These are phyloP conservation scores for Pseudozyma tsukubaensis DNA, from an alignment of 1,284 basidiomycete genomes.

Conservation along the genomic window DNA sequence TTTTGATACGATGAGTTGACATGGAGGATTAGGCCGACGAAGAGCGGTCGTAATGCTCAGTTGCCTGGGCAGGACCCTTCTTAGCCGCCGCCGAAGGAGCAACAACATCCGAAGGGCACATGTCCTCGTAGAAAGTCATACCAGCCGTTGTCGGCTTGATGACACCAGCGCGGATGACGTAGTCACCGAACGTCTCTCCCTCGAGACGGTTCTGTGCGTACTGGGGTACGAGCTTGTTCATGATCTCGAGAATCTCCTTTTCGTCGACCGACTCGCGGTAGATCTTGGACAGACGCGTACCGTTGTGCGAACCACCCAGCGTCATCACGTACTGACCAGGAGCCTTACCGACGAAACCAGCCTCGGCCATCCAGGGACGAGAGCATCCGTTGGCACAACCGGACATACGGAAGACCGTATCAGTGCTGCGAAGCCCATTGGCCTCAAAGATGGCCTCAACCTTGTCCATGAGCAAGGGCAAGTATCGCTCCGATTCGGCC, in stretches of 20 bases:
- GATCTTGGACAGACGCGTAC: conserved; percentile 92
- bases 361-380: conserved; percentile 91
- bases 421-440: conserved; percentile 89
- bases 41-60: conserved; percentile 50
- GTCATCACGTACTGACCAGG: conserved; percentile 94
- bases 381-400: conserved; percentile 70
- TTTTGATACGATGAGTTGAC: background rate
- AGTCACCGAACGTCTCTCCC: conserved; percentile 96
- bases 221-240: conserved; percentile 89
- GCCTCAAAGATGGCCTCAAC: conserved; percentile 95
- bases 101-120: conserved; percentile 48
- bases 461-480: conserved; percentile 94
- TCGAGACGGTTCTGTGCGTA: conserved; percentile 88
- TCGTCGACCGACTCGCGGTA: conserved; percentile 90
- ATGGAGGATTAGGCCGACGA: conserved; percentile 29
- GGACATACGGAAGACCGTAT: conserved; percentile 94
- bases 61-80: conserved; percentile 46
- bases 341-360: conserved; percentile 96
- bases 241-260: conserved; percentile 90
- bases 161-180: conserved; percentile 75
- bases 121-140: conserved; percentile 61
- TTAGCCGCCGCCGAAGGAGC: conserved; percentile 41
- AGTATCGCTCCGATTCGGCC: conserved; percentile 93
- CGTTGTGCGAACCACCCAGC: conserved; percentile 92
- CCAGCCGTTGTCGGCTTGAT: conserved; percentile 64